phyloP scores from a whole-genome alignment of 1,284 basidiomycete species.

The Blastosporella zonata region DNA sequence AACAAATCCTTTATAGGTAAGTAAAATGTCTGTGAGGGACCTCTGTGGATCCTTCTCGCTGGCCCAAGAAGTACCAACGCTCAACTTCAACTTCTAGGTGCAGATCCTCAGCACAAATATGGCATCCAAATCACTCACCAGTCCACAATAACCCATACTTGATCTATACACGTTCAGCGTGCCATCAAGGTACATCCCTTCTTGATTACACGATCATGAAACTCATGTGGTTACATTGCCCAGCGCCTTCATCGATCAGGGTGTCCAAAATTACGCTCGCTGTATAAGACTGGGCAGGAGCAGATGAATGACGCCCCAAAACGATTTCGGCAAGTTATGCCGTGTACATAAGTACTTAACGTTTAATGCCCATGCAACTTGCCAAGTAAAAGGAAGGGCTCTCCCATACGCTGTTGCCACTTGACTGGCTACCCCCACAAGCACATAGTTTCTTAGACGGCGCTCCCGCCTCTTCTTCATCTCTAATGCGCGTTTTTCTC shows the following conservation, averaged over 20 bases:
- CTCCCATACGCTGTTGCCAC: too few relatives aligned
- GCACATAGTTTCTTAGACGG: too few relatives aligned
- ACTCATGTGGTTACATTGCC: background rate
- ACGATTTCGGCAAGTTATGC: background rate
- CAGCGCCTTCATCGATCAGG: background rate
- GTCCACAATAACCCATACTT: background rate
- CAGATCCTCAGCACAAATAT: background rate
- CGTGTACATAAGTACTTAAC: too few relatives aligned
- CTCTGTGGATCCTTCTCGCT: too few relatives aligned
- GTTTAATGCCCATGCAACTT: background rate
- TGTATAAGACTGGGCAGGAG: background rate
- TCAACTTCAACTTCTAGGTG: background rate
- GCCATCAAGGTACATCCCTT: background rate
- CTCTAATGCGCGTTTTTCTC: constrained; percentile 12
- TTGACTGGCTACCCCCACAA: background rate
- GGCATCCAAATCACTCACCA: background rate
- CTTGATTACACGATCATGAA: background rate
- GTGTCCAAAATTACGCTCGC: background rate
- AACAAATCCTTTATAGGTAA: too few relatives aligned
- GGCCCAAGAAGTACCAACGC: background rate
- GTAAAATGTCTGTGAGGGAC: too few relatives aligned
- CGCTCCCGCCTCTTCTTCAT: background rate
- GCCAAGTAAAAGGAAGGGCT: background rate
- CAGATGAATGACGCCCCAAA: constrained; percentile 1
- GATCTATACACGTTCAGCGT: background rate